Conservation (phyloP, 768 basidiomycete genomes). For the Tylopilus sp. region DNA sequence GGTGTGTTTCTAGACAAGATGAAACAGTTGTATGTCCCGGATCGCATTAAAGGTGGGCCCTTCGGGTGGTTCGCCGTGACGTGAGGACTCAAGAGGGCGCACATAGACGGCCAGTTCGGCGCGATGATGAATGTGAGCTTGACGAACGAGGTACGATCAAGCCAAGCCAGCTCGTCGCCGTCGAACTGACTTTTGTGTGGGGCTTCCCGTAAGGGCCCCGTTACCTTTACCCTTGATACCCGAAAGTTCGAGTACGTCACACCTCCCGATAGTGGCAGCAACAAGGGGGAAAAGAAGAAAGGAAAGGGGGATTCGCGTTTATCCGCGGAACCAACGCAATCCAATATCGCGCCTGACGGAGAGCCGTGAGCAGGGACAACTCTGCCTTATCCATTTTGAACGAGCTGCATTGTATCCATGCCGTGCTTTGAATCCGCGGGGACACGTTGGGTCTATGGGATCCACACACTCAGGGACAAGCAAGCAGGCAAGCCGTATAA, state of each 20-base stretch:
- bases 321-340: slow-evolving; percentile 5
- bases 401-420: slow-evolving; percentile 1
- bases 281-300: slow-evolving; percentile 12
- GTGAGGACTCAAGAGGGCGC: not conserved
- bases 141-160: slow-evolving; percentile 71
- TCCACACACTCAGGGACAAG: not conserved
- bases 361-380: slow-evolving; percentile 6
- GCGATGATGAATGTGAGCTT: slow-evolving; percentile 94
- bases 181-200: not conserved
- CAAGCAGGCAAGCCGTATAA: not conserved
- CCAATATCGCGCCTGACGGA: not conserved
- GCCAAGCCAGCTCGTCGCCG: not conserved
- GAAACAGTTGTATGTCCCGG: slow-evolving; percentile 59
- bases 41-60: slow-evolving; percentile 71
- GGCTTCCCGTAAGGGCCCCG: slow-evolving; percentile 57
- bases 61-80: not conserved
- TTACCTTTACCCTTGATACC: slow-evolving; percentile 82
- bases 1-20: slow-evolving; percentile 67
- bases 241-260: slow-evolving; percentile 70
- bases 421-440: not conserved
- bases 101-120: slow-evolving; percentile 84
- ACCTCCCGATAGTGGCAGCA: slow-evolving; percentile 5
- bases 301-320: not conserved
- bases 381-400: not conserved
- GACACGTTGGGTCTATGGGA: not conserved